Percentiles rank a stretch among this genome's conserved stretches.
Evolutionary conservation across 345 rosid species (phyloP).

Genomic region (Erysimum cheiranthoides): DNA sequence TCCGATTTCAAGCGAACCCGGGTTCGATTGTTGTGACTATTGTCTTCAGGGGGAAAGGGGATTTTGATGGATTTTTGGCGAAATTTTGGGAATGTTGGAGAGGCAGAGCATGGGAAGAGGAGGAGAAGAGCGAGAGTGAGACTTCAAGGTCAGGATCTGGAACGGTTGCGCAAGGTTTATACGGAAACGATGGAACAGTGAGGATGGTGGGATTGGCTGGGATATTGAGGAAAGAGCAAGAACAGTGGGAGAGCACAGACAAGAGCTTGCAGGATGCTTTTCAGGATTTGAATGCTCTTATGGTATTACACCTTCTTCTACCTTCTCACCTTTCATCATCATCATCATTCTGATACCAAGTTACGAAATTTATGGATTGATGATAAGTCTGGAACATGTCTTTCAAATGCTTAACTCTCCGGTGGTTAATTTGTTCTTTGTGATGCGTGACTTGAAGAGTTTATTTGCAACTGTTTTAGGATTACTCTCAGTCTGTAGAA

Average conservation of each 20-base stretch:
- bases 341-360: not conserved
- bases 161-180: conserved; percentile 57
- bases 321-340: not conserved
- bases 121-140: conserved; percentile 41
- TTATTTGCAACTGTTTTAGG: conserved; percentile 10
- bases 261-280: conserved; percentile 97
- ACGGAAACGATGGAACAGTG: conserved; percentile 77
- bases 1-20: conserved; percentile 71
- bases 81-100: conserved; percentile 88
- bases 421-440: not conserved
- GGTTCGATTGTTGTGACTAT: conserved; percentile 66
- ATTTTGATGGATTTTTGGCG: conserved; percentile 71
- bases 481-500: not conserved
- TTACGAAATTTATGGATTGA: conserved; percentile 3
- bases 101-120: conserved; percentile 76
- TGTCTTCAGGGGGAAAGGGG: conserved; percentile 85
- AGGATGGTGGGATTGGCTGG: conserved; percentile 96
- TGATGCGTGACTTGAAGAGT: conserved; percentile 8
- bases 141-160: conserved; percentile 41
- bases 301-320: conserved; percentile 53
- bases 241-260: conserved; percentile 92
- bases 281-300: conserved; percentile 91
- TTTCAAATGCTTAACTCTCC: not conserved
- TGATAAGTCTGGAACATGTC: not conserved
- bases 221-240: conserved; percentile 92